Evolutionary conservation across 2,329 filamentous ascomycete species (phyloP).

Genomic region (Samsoniella hepiali): DNA sequence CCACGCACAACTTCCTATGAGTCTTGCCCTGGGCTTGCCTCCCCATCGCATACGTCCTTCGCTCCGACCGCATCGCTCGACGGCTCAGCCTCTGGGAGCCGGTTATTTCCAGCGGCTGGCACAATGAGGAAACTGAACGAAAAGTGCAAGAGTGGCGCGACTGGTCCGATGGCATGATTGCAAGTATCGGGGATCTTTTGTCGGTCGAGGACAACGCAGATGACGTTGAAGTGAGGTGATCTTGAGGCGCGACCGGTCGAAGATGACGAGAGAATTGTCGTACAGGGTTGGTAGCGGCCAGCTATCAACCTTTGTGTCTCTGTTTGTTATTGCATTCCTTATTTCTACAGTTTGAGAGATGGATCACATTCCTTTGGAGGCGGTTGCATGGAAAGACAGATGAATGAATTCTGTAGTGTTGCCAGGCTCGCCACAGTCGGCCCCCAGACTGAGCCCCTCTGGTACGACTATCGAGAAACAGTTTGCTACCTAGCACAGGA

Average conservation of each 20-base stretch:
- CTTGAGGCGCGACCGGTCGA: neutral
- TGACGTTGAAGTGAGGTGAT: neutral
- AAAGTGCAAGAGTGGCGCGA: conserved; percentile 1
- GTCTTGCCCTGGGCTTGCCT: neutral
- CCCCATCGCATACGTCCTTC: neutral
- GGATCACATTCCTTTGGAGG: no score
- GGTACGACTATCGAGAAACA: no score
- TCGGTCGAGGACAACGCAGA: neutral
- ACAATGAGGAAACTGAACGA: neutral
- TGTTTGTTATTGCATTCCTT: no score
- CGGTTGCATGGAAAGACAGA: no score
- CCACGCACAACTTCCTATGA: neutral
- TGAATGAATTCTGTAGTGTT: no score
- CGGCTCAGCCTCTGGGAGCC: neutral
- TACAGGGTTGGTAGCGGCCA: no score
- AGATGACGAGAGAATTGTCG: no score
- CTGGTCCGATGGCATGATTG: neutral
- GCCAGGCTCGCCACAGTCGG: no score
- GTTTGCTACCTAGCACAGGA: no score
- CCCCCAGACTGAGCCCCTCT: no score
- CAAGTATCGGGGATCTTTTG: neutral
- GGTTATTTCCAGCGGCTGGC: neutral
- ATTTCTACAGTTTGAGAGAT: no score
- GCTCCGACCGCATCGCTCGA: neutral
- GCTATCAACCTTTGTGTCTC: no score